Evolutionary conservation across 179 eudicot species (phyloP), one percentile per base, ranked within the genome.

Genomic region (Silene noctiflora): DNA sequence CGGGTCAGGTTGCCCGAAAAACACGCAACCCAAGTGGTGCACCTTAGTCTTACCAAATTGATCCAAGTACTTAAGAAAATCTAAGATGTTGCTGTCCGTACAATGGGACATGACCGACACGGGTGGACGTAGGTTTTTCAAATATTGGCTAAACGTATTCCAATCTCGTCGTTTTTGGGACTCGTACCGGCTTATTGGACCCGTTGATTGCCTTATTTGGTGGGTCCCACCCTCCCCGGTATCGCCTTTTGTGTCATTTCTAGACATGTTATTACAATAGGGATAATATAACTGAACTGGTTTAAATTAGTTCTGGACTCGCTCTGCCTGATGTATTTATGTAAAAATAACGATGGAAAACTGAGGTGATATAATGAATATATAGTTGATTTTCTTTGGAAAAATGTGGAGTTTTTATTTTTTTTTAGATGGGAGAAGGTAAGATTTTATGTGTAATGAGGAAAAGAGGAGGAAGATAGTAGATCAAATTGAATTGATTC

Each of bases 11-110:
- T 83, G 83, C 51, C 88, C 88, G 46, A 69, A 85, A 63, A 63
- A 83, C 1, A 59, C 24, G 24, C 88, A 85, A 1, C 83, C 83
- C 17, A 76, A 77, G 14, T 73, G 3, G 76, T 85, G 88, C 9
- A 85, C 88, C 72, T 85, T 85, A 3, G 88, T 85, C 72, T 85
- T 85, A 4, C 88, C 88, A 53, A 85, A 85, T 27, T 85, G 86
- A 72, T 85, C 88, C 1, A 85, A 66, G 75, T 85, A 85, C 61
- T 78, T 77, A 3, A 85, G 70, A 63, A 85, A 85, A 1, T 83
- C 84, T 33, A 85, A 70, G 35, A 85, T 84, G 44, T 85, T 83
- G 22, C 25, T 48, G 12, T 82, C 73, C 29, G 67, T 67, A 75
- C 88, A 85, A 35, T 79, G 81, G 0, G 86, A 42, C 78, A 83